These are phyloP conservation scores for Abortiporus biennis DNA, from an alignment of 1,284 basidiomycete species.

Conservation along the genomic window DNA sequence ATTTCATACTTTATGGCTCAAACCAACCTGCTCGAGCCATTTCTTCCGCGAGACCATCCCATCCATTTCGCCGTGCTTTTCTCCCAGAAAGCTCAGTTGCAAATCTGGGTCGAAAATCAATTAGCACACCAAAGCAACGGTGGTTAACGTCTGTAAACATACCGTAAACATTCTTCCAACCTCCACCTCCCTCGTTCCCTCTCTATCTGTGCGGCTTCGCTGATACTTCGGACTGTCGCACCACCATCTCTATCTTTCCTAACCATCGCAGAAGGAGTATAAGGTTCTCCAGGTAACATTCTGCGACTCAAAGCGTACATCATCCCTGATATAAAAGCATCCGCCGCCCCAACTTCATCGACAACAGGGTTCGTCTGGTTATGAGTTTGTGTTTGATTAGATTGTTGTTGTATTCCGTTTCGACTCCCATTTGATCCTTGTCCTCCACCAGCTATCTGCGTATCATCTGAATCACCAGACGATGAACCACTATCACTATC, in stretches of 20 bases:
- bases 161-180: slow-evolving; percentile 74
- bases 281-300: slow-evolving; percentile 63
- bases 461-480: slow-evolving; percentile 46
- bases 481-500: slow-evolving; percentile 34
- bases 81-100: slow-evolving; percentile 72
- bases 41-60: slow-evolving; percentile 66
- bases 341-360: slow-evolving; percentile 71
- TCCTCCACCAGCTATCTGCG: slow-evolving; percentile 34
- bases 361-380: slow-evolving; percentile 31
- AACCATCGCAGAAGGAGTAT: slow-evolving; percentile 51
- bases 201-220: slow-evolving; percentile 18
- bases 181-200: slow-evolving; percentile 50
- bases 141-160: slow-evolving; percentile 8
- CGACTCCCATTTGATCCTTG: slow-evolving; percentile 10
- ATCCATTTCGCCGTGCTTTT: slow-evolving; percentile 51
- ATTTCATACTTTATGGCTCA: too few species aligned
- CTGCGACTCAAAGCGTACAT: slow-evolving; percentile 65
- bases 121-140: not conserved
- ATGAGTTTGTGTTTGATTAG: not conserved
- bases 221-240: slow-evolving; percentile 1
- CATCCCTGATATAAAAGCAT: slow-evolving; percentile 78
- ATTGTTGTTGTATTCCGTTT: not conserved
- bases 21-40: slow-evolving; percentile 71
- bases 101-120: slow-evolving; percentile 39
- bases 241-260: slow-evolving; percentile 26